Evolutionary conservation across 106 monocot species (phyloP).

Genomic region (Triglochin maritima): DNA sequence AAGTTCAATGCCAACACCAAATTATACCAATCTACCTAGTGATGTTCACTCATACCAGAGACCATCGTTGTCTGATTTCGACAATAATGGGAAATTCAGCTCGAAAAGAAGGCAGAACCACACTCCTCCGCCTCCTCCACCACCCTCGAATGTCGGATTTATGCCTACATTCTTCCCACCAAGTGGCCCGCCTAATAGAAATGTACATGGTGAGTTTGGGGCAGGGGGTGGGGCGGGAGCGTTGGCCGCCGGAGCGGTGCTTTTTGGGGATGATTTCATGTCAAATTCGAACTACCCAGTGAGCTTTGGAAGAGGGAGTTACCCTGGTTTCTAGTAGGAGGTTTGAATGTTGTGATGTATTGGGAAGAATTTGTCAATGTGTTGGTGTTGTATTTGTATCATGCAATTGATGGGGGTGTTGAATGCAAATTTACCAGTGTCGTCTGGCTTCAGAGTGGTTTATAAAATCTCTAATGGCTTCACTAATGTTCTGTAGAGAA

Average conservation of each 20-base stretch:
- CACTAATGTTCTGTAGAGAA: too few relatives aligned
- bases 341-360: too few relatives aligned
- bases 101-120: too few relatives aligned
- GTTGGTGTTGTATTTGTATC: too few relatives aligned
- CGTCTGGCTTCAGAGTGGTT: too few relatives aligned
- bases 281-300: conserved; percentile 17
- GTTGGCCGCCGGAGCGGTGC: conserved; percentile 56
- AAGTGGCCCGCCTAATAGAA: conserved; percentile 12
- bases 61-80: background rate
- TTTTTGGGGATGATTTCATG: conserved; percentile 81
- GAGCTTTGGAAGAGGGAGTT: conserved; percentile 23
- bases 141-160: conserved; percentile 45
- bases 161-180: conserved; percentile 39
- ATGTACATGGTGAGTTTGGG: conserved; percentile 18
- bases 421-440: too few relatives aligned
- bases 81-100: background rate
- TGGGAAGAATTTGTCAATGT: too few relatives aligned
- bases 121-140: conserved; percentile 34
- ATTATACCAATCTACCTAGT: background rate
- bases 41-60: background rate
- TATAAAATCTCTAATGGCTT: too few relatives aligned
- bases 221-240: conserved; percentile 52
- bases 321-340: too few relatives aligned
- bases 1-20: background rate
- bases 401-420: too few relatives aligned